Evolutionary conservation across 345 rosid genomes (phyloP), one percentile per base, ranked within the genome.

Genomic region (Syzygium oleosum): DNA sequence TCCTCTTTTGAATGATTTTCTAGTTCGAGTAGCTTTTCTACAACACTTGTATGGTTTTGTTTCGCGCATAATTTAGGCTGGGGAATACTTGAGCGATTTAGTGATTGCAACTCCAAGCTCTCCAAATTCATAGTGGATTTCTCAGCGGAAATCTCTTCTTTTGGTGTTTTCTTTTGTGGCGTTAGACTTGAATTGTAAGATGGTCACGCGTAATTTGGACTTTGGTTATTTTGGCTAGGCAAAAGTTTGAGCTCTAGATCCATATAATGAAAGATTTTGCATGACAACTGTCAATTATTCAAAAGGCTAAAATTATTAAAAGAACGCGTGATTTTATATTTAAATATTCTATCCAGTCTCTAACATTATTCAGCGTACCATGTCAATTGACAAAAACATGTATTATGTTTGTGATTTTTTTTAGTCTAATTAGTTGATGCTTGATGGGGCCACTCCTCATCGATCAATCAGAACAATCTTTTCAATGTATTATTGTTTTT

Each of bases 271-370:
- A 16, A 15, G 16, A 4, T 31, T 65, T 31, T 17, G 5, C 10
- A 17, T 34, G 1, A 2, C 0, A 9, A 65, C 6, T 68, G 1
- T 34, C 34, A 10, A 34, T 12, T 1, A 1, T 31, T 68, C 43
- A 68, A 68, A 17, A 34, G 0, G 2, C 9, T 17, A 68, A 68
- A 68, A 4, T 2, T 17, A 19, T 34, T 9, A 34, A 17, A 68
- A 34, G 46, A 17, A 17, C 4, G 3, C 22, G 23, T 17, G 46
- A 31, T 68, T 68, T 31, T 2, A 68, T 0, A 68, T 68, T 34
- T 68, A 31, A 38, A 68, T 68, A 4, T 4, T 7, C 6, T 31
- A 6, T 17, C 56, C 6, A 2, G 56, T 19, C 8, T 6, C 23
- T 54, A 68, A 2, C 19, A 4, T 68, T 68, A 31, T 9, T 9